A percentile compares a stretch with the other conserved stretches of the same genome.
These are phyloP conservation scores for Venturia carpophila DNA, from an alignment of 2,329 filamentous ascomycete species.

Conservation along the genomic window DNA sequence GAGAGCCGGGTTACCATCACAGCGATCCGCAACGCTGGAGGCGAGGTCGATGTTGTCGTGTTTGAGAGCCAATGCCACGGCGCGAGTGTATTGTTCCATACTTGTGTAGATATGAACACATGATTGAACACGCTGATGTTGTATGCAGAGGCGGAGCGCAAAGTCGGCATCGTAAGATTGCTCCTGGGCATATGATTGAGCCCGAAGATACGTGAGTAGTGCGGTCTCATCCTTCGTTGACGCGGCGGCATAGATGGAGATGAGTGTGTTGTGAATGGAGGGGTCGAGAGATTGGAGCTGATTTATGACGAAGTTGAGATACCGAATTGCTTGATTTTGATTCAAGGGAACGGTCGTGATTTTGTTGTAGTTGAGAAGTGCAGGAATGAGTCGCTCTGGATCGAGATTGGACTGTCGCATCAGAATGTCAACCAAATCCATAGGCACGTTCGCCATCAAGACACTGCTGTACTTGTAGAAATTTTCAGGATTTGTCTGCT, in stretches of 20 bases:
- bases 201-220: slow-evolving; percentile 80
- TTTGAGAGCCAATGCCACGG: slow-evolving; percentile 84
- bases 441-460: slow-evolving; percentile 81
- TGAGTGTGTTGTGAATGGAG: slow-evolving; percentile 91
- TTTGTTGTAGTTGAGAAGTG: slow-evolving; percentile 87
- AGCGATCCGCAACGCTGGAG: slow-evolving; percentile 77
- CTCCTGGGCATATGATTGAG: slow-evolving; percentile 66
- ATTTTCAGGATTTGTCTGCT: slow-evolving; percentile 82
- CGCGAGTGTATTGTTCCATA: slow-evolving; percentile 91
- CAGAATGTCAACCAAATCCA: slow-evolving; percentile 86
- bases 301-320: slow-evolving; percentile 89
- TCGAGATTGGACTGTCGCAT: slow-evolving; percentile 86
- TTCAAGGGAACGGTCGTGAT: slow-evolving; percentile 58
- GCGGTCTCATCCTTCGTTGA: slow-evolving; percentile 75
- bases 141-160: slow-evolving; percentile 88
- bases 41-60: slow-evolving; percentile 87
- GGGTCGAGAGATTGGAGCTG: slow-evolving; percentile 71
- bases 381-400: slow-evolving; percentile 82
- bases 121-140: slow-evolving; percentile 84
- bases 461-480: slow-evolving; percentile 97
- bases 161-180: slow-evolving; percentile 92
- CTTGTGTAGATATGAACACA: slow-evolving; percentile 96
- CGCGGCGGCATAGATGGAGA: slow-evolving; percentile 90
- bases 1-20: slow-evolving; percentile 62
- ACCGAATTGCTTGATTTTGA: slow-evolving; percentile 82